phyloP scores from a whole-genome alignment of 2,329 filamentous ascomycete species.

The Talaromyces funiculosus region DNA sequence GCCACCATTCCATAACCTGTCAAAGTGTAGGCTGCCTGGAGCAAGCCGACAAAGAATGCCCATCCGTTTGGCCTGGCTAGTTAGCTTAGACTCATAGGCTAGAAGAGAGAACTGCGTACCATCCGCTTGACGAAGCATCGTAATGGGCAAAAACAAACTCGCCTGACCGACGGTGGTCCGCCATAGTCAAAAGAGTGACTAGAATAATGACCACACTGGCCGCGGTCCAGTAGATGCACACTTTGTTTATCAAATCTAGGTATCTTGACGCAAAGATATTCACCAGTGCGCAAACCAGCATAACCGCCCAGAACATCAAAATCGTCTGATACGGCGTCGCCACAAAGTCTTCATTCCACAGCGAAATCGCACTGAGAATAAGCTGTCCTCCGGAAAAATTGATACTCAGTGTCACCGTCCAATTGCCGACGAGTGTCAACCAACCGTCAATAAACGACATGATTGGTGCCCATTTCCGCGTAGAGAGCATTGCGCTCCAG shows the following conservation, averaged over 20 bases:
- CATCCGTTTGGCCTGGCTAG: conserved; percentile 54
- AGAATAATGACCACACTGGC: conserved; percentile 64
- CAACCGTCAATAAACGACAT: conserved; percentile 66
- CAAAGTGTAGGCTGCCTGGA: conserved; percentile 53
- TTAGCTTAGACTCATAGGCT: background rate
- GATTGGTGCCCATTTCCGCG: conserved; percentile 59
- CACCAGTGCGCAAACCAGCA: conserved; percentile 57
- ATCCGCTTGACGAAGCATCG: conserved; percentile 60
- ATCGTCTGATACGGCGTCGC: conserved; percentile 65
- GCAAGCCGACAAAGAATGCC: conserved; percentile 66
- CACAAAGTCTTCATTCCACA: conserved; percentile 65
- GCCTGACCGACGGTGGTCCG: conserved; percentile 51
- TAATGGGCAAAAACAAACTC: conserved; percentile 65
- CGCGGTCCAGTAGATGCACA: conserved; percentile 68
- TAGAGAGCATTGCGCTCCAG: conserved; percentile 63
- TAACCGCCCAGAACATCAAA: conserved; percentile 66
- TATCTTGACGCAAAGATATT: conserved; percentile 60
- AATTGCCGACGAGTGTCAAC: conserved; percentile 67
- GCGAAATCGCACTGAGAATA: conserved; percentile 60
- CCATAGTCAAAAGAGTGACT: conserved; percentile 56
- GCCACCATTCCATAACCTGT: conserved; percentile 65
- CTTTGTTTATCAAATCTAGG: conserved; percentile 64
- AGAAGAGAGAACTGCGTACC: conserved; percentile 34
- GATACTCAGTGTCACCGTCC: conserved; percentile 62
- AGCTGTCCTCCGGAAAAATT: conserved; percentile 69